Percentiles rank a stretch among this genome's conserved stretches.
phyloP scores from a whole-genome alignment of 2,329 filamentous ascomycete species.

The Diaporthe destruens region DNA sequence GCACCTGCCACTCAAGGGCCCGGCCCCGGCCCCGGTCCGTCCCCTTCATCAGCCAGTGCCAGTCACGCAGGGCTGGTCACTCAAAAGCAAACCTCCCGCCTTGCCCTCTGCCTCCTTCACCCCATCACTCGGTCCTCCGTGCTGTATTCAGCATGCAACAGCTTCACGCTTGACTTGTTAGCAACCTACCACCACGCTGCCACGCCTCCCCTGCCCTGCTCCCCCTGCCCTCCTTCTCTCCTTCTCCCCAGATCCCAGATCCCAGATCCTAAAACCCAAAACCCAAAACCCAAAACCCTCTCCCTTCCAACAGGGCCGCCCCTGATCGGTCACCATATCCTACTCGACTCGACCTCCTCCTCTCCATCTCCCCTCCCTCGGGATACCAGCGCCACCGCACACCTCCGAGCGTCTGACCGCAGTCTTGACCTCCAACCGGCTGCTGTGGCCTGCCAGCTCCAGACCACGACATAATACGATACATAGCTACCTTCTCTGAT shows the following conservation, averaged over 20 bases:
- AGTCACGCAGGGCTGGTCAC: slow-evolving; percentile 21
- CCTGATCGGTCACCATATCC: background rate
- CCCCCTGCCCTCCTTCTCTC: slow-evolving; percentile 16
- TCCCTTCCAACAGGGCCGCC: slow-evolving; percentile 5
- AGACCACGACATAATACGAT: background rate
- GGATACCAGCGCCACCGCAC: background rate
- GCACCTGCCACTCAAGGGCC: slow-evolving; percentile 22
- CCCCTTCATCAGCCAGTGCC: slow-evolving; percentile 28
- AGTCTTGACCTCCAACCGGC: background rate
- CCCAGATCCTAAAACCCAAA: no score
- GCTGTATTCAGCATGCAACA: no score
- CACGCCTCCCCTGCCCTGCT: background rate
- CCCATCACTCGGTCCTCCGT: slow-evolving; percentile 10
- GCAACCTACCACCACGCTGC: background rate
- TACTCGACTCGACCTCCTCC: background rate
- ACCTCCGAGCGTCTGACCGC: background rate
- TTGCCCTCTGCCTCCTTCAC: background rate
- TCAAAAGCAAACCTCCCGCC: slow-evolving; percentile 36
- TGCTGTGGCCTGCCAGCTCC: background rate
- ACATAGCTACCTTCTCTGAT: slow-evolving; percentile 2
- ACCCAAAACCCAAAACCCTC: slow-evolving; percentile 13
- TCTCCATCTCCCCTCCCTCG: background rate
- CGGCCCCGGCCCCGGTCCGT: slow-evolving; percentile 10
- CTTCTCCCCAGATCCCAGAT: no score
- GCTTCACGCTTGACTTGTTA: slow-evolving; percentile 1